phyloP scores from a whole-genome alignment of 495 filamentous ascomycete genomes.

The Lophiostoma macrostomum region DNA sequence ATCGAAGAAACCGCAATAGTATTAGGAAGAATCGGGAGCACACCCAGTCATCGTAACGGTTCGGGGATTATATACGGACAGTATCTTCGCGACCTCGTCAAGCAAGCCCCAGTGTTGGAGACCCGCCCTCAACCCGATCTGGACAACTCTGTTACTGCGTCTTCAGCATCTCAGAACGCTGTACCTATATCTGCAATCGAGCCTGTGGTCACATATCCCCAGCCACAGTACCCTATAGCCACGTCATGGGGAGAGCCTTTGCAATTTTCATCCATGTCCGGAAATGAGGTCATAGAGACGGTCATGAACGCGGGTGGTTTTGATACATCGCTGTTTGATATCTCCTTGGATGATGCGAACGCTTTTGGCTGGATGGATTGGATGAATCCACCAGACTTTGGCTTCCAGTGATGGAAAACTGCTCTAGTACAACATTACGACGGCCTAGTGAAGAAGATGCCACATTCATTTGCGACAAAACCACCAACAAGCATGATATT shows the following conservation, averaged over 20 bases:
- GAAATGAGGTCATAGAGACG: constrained; percentile 61
- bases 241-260: constrained; percentile 53
- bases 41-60: constrained; percentile 62
- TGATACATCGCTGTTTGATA: constrained; percentile 51
- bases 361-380: constrained; percentile 61
- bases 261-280: constrained; percentile 66
- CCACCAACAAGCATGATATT: no score
- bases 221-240: constrained; percentile 32
- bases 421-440: no score
- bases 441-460: no score
- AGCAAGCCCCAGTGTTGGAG: constrained; percentile 20
- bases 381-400: constrained; percentile 49
- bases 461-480: no score
- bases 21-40: constrained; percentile 63
- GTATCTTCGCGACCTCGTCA: constrained; percentile 58
- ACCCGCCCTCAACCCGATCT: neutral
- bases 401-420: constrained; percentile 23
- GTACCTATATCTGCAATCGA: neutral
- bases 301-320: constrained; percentile 59
- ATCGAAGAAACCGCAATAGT: constrained; percentile 69
- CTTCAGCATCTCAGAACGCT: neutral
- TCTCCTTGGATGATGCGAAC: constrained; percentile 53
- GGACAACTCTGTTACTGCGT: neutral
- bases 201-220: constrained; percentile 32
- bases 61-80: constrained; percentile 60